Evolutionary conservation across 345 rosid species (phyloP).

Genomic region (Ailanthus altissimus): DNA sequence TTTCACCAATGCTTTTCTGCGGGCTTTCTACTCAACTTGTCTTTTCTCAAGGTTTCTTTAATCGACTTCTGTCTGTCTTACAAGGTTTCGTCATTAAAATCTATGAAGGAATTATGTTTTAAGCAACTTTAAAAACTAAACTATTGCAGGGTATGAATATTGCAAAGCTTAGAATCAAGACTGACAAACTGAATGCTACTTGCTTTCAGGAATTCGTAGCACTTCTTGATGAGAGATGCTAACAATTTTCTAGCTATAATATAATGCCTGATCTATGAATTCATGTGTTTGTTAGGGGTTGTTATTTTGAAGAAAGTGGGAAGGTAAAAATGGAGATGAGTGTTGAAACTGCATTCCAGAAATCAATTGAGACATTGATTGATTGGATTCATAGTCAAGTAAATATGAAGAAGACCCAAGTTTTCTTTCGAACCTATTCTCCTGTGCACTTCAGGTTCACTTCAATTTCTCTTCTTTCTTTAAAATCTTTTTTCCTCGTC

Average conservation of each 20-base stretch:
- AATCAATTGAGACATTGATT: conserved; percentile 53
- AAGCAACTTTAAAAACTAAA: not conserved
- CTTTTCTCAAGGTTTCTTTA: not conserved
- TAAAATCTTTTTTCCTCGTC: not conserved
- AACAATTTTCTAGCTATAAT: not conserved
- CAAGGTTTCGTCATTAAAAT: not conserved
- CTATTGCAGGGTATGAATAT: not conserved
- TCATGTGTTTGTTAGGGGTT: conserved; percentile 48
- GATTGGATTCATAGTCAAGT: conserved; percentile 58
- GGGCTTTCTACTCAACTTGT: conserved; percentile 10
- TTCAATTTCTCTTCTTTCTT: not conserved
- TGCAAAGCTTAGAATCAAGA: not conserved
- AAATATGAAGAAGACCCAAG: conserved; percentile 53
- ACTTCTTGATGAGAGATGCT: not conserved
- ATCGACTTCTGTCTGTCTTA: not conserved
- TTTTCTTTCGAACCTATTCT: conserved; percentile 69
- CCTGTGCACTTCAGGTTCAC: conserved; percentile 84
- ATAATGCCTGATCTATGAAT: conserved; percentile 18
- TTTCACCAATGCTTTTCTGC: not conserved
- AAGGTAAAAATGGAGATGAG: conserved; percentile 61
- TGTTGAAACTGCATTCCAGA: conserved; percentile 57
- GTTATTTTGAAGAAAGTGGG: conserved; percentile 66
- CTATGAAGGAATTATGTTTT: not conserved
- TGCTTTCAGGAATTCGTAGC: not conserved
- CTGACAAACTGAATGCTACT: not conserved